Conservation (phyloP, 306 rosid species). For the Bauhinia variegata region DNA sequence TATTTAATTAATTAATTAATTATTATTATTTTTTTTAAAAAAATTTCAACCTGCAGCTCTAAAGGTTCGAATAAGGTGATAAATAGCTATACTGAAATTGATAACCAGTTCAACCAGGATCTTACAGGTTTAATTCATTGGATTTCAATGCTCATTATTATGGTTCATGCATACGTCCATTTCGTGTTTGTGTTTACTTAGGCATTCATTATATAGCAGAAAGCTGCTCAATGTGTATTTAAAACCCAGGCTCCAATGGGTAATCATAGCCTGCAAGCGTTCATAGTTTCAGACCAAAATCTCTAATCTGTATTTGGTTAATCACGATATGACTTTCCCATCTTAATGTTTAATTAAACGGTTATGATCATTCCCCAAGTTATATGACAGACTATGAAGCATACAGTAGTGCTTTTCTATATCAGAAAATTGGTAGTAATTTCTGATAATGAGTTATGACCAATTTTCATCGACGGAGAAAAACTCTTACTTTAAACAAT, state of each 20-base stretch:
- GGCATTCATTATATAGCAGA: conserved; percentile 30
- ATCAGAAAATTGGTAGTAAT: neutral
- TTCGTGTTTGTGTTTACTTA: conserved; percentile 27
- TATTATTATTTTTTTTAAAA: conserved; percentile 30
- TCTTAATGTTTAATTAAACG: too few species aligned
- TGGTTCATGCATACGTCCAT: conserved; percentile 31
- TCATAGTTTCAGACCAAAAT: neutral
- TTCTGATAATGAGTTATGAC: neutral
- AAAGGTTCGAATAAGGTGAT: too few species aligned
- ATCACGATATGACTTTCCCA: too few species aligned
- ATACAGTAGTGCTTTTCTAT: neutral
- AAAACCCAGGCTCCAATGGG: conserved; percentile 30
- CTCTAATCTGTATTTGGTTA: too few species aligned
- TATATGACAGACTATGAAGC: conserved; percentile 1
- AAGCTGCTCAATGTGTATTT: conserved; percentile 28
- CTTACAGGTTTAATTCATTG: too few species aligned
- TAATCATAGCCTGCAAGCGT: conserved; percentile 32
- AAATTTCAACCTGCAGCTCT: too few species aligned
- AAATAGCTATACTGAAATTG: too few species aligned
- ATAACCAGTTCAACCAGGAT: too few species aligned
- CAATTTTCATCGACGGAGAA: neutral
- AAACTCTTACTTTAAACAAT: too few species aligned
- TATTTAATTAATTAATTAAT: conserved; percentile 10
- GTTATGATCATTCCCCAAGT: neutral
- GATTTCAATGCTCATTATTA: conserved; percentile 23